These are phyloP conservation scores for Porodaedalea pini DNA, from an alignment of 1,284 basidiomycete genomes.

Conservation along the genomic window DNA sequence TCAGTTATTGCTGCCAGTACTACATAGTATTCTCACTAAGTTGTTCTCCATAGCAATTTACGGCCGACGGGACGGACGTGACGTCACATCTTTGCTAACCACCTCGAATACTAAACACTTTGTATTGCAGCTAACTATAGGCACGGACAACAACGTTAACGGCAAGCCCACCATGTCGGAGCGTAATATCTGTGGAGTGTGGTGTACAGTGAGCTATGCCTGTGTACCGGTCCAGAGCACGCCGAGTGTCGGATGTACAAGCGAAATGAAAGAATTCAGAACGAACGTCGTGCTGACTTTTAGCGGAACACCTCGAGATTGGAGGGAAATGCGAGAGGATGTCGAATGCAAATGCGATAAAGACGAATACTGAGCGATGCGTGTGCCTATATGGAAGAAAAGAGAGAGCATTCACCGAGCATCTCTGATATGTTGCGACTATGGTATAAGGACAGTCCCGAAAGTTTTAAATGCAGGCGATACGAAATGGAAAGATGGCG, in stretches of 20 bases:
- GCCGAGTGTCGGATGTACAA: too few relatives aligned
- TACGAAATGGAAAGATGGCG: slow-evolving; percentile 1
- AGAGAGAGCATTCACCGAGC: neutral
- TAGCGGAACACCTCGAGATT: neutral
- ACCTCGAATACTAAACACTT: neutral
- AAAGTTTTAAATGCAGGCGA: slow-evolving; percentile 2
- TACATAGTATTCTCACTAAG: too few relatives aligned
- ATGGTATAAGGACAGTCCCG: slow-evolving; percentile 8
- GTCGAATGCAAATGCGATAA: neutral
- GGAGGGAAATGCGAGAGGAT: neutral
- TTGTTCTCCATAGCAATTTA: too few relatives aligned
- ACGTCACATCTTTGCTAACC: neutral
- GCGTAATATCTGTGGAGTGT: too few relatives aligned
- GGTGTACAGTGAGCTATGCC: too few relatives aligned
- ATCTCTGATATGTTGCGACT: neutral
- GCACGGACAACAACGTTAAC: too few relatives aligned
- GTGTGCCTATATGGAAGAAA: neutral
- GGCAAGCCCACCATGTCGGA: too few relatives aligned
- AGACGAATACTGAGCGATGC: neutral
- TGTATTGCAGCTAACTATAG: neutral
- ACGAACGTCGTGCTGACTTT: neutral
- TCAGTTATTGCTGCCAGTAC: too few relatives aligned
- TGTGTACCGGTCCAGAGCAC: too few relatives aligned
- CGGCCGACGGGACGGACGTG: too few relatives aligned
- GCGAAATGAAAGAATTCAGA: neutral